A percentile compares a stretch with the other conserved stretches of the same genome.
Evolutionary conservation across 345 rosid species (phyloP).

Genomic region (Adansonia digitata): DNA sequence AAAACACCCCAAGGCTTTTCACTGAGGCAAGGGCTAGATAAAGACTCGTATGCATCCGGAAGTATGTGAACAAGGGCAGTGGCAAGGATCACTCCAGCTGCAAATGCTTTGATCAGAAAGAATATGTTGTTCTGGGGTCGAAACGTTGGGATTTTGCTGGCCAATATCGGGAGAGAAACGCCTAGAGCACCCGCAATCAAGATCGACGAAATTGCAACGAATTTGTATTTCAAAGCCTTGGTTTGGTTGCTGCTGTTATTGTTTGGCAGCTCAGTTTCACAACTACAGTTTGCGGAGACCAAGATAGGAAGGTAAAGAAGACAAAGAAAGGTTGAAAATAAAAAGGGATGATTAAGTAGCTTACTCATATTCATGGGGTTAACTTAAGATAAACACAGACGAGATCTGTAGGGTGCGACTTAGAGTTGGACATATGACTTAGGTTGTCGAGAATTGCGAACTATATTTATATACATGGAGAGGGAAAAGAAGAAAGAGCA

Average conservation of each 20-base stretch:
- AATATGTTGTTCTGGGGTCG: conserved; percentile 32
- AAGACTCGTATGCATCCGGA: conserved; percentile 41
- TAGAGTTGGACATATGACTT: background rate
- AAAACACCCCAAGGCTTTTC: conserved; percentile 30
- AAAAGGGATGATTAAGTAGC: background rate
- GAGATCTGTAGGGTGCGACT: background rate
- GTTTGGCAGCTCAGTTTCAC: background rate
- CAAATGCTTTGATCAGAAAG: conserved; percentile 45
- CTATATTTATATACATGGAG: no score
- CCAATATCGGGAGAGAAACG: conserved; percentile 12
- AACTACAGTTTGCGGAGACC: conserved; percentile 5
- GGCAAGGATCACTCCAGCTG: conserved; percentile 47
- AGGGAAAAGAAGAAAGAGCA: no score
- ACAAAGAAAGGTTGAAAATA: background rate
- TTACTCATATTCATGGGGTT: background rate
- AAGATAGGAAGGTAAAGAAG: background rate
- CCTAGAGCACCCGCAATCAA: conserved; percentile 18
- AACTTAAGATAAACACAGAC: background rate
- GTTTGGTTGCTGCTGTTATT: background rate
- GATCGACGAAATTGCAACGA: conserved; percentile 13
- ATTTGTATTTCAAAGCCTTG: conserved; percentile 15
- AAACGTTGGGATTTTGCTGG: background rate
- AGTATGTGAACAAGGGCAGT: conserved; percentile 43
- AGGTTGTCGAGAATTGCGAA: no score
- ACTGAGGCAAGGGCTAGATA: conserved; percentile 34